phyloP scores from a whole-genome alignment of 805 yeast genomes.

The Kuraishia capsulata region DNA sequence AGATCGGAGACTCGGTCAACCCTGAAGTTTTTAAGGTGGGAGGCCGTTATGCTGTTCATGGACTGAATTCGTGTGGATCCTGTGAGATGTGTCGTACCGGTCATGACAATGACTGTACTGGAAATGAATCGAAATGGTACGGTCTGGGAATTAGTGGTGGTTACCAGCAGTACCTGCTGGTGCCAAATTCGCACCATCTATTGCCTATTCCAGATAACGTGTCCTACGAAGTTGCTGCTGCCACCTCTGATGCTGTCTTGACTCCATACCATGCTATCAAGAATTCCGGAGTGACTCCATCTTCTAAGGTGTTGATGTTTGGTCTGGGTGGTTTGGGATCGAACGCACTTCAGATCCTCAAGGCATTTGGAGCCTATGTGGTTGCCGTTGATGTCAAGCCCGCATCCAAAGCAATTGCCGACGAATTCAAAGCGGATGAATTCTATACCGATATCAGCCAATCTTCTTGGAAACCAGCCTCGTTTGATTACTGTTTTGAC shows the following conservation, averaged over 20 bases:
- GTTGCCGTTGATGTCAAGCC: conserved; percentile 17
- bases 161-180: conserved; percentile 18
- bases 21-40: conserved; percentile 7
- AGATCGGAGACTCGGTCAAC: conserved; percentile 6
- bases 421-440: conserved; percentile 30
- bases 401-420: conserved; percentile 19
- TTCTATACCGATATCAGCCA: conserved; percentile 22
- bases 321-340: conserved; percentile 26
- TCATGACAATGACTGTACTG: conserved; percentile 16
- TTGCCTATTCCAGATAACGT: conserved; percentile 20
- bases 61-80: conserved; percentile 15
- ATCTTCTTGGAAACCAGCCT: conserved; percentile 18
- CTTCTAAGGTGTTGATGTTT: conserved; percentile 15
- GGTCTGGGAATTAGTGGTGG: conserved; percentile 23
- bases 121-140: conserved; percentile 8
- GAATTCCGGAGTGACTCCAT: conserved; percentile 13
- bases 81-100: conserved; percentile 17
- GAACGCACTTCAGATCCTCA: conserved; percentile 20
- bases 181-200: conserved; percentile 10
- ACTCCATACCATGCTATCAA: conserved; percentile 25
- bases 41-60: conserved; percentile 9
- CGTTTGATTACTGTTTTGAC: conserved; percentile 26
- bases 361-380: conserved; percentile 11
- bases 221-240: conserved; percentile 19
- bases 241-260: conserved; percentile 21